Percentiles rank a stretch among this genome's conserved stretches.
Conservation (phyloP, 306 rosid species). For the Cercis canadensis region DNA sequence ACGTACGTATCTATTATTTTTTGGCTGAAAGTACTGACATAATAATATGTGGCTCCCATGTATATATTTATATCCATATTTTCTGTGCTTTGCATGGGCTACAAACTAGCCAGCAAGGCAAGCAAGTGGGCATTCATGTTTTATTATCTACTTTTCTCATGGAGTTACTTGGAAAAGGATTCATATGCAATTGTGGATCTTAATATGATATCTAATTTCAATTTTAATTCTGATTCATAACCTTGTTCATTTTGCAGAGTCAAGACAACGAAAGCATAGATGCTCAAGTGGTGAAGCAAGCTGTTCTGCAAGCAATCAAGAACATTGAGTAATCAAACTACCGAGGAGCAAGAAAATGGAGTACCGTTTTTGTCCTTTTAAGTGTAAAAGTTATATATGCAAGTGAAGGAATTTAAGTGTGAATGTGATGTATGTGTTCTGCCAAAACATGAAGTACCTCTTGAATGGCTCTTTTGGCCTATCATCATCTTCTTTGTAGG, state of each 20-base stretch:
- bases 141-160: neutral
- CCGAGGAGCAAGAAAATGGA: slow-evolving; percentile 22
- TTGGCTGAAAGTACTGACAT: slow-evolving; percentile 20
- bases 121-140: neutral
- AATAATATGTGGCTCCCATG: slow-evolving; percentile 28
- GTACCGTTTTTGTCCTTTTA: slow-evolving; percentile 16
- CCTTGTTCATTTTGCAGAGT: slow-evolving; percentile 52
- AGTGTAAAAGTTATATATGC: slow-evolving; percentile 26
- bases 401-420: slow-evolving; percentile 16
- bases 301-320: slow-evolving; percentile 74
- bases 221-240: neutral
- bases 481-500: slow-evolving; percentile 24
- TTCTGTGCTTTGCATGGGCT: slow-evolving; percentile 11
- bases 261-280: slow-evolving; percentile 61
- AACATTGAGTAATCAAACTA: slow-evolving; percentile 49
- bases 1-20: no score
- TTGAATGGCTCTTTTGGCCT: slow-evolving; percentile 34
- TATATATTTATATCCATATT: neutral
- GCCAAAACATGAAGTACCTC: slow-evolving; percentile 39
- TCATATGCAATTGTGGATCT: no score
- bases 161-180: neutral
- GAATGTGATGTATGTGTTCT: slow-evolving; percentile 29
- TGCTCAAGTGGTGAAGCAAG: slow-evolving; percentile 82
- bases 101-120: slow-evolving; percentile 8
- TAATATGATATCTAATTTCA: no score